Percentiles rank a stretch among this genome's conserved stretches.
These are phyloP conservation scores for Phlegmacium glaucopus DNA, from an alignment of 768 basidiomycete species.

Conservation along the genomic window DNA sequence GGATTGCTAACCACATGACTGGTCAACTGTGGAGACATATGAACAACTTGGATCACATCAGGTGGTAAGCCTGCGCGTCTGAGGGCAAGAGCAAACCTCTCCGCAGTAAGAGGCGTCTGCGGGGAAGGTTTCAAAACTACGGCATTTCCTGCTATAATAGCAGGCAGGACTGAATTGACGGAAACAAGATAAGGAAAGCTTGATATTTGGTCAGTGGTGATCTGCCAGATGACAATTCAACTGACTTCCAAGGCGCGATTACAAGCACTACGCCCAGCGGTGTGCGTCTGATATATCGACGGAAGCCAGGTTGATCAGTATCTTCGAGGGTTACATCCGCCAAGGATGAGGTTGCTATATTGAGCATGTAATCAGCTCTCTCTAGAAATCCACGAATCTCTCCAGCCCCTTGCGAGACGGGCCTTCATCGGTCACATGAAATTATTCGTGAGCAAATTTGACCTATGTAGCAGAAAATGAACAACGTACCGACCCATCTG, in stretches of 20 bases:
- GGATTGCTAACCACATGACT: slow-evolving; percentile 60
- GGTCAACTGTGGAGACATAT: slow-evolving; percentile 64
- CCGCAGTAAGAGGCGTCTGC: slow-evolving; percentile 88
- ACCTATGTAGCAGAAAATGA: not conserved
- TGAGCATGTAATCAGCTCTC: slow-evolving; percentile 80
- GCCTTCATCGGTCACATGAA: slow-evolving; percentile 41
- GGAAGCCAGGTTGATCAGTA: slow-evolving; percentile 81
- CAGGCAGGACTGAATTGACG: slow-evolving; percentile 90
- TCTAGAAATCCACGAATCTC: slow-evolving; percentile 82
- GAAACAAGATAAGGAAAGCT: slow-evolving; percentile 90
- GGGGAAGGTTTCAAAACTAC: slow-evolving; percentile 95
- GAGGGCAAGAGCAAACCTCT: slow-evolving; percentile 71
- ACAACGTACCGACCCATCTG: slow-evolving; percentile 86
- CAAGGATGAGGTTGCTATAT: slow-evolving; percentile 74
- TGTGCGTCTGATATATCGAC: slow-evolving; percentile 75
- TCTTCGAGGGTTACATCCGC: slow-evolving; percentile 71
- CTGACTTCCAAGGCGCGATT: slow-evolving; percentile 91
- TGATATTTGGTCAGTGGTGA: not conserved
- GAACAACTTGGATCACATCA: slow-evolving; percentile 71
- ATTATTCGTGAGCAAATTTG: not conserved
- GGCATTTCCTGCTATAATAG: slow-evolving; percentile 85
- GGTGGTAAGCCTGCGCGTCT: slow-evolving; percentile 75
- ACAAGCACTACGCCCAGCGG: slow-evolving; percentile 88
- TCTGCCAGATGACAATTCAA: slow-evolving; percentile 5
- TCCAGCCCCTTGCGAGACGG: slow-evolving; percentile 71